Evolutionary conservation across 1,284 basidiomycete species (phyloP), one percentile per base, ranked within the genome.

Genomic region (Ustanciosporium gigantosporum): DNA sequence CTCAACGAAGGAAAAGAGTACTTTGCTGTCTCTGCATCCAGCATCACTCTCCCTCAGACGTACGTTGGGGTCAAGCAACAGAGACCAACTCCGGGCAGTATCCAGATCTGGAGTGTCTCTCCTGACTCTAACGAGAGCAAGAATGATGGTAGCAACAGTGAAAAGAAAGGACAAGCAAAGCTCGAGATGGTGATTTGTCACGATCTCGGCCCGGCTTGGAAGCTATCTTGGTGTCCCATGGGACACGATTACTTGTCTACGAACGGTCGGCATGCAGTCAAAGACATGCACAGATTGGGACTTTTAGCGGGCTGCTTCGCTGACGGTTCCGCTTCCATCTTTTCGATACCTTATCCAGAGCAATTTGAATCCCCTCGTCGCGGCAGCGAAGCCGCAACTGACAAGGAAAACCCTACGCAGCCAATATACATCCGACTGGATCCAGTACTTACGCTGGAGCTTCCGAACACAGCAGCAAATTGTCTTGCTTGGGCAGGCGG

Each of bases 31-130:
- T 66, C 62, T 0, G 57, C 51, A 14, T 43, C 66, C 0, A 8
- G 29, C 5, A 31, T 40, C 0, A 36, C 35, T 1, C 31, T 44
- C 15, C 61, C 66, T 3, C 7, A 32, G 21, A 66, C 62, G 5
- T 31, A 45, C 19, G 37, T 68, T 4, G 61, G 57, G 11, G 35
- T 46, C 22, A 58, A 43, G 16, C 40, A 34, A n/a, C 4, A 21
- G 4, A 11, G 41, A 0, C 46, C 47, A 3, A 20, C 24, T 9
- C 40, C 44, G 6, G 62, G 43, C 3, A 47, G 38, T n/a, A 23
- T 68, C 35, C 66, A 68, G 47, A 46, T 68, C 9, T 68, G 66
- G 66, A 66, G 62, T 23, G 45, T 68, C 0, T 35, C 60, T 15
- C 62, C 58, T 4, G 48, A 66, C 25, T 35, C 11, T 9, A 13